phyloP scores from a whole-genome alignment of 2,329 filamentous ascomycete genomes.

The Colletotrichum sp. region DNA sequence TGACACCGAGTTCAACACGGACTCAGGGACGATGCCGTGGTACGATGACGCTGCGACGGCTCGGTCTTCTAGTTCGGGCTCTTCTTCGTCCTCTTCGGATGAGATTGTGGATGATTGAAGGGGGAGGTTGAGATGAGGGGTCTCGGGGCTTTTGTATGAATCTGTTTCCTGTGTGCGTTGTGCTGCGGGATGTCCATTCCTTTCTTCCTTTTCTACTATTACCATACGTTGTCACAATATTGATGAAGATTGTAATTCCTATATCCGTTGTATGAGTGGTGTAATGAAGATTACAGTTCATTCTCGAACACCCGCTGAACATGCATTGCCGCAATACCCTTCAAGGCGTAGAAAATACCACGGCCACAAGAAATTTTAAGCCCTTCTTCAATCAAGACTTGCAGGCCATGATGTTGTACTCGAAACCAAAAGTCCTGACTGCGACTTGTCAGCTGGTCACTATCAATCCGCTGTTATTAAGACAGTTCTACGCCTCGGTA shows the following conservation, averaged over 20 bases:
- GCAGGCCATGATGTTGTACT: no score
- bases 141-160: neutral
- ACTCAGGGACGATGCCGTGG: constrained; percentile 1
- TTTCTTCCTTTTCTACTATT: neutral
- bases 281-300: no score
- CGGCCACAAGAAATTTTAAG: no score
- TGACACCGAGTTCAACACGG: neutral
- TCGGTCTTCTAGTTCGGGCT: neutral
- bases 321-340: no score
- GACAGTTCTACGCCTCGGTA: no score
- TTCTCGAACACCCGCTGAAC: no score
- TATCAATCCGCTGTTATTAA: no score
- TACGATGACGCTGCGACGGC: neutral
- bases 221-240: neutral
- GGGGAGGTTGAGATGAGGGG: neutral
- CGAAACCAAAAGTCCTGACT: no score
- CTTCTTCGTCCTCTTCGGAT: neutral
- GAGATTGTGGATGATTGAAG: neutral
- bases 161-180: neutral
- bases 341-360: no score
- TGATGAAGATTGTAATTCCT: neutral
- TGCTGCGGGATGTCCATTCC: neutral
- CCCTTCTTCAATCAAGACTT: no score
- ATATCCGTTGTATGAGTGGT: no score
- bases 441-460: no score